Conservation (phyloP, 805 yeast species). For the Yarrowia divulgata region DNA sequence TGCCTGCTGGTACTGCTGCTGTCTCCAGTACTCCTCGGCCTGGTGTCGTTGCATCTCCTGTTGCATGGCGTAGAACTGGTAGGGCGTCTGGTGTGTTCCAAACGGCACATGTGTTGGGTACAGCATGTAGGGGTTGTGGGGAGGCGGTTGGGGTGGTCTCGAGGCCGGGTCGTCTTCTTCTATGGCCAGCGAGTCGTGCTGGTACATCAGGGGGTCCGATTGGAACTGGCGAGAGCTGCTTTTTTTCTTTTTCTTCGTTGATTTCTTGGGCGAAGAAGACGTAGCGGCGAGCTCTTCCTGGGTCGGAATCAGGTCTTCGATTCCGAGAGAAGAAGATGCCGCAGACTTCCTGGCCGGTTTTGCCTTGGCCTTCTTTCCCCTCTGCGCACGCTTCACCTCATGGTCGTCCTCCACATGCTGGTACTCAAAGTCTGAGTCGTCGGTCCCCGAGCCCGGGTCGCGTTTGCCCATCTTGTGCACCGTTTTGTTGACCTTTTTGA, state of each 20-base stretch:
- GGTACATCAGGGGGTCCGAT: constrained; percentile 21
- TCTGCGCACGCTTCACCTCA: constrained; percentile 18
- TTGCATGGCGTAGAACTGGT: constrained; percentile 18
- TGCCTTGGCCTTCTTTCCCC: constrained; percentile 10
- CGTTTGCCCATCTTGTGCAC: constrained; percentile 30
- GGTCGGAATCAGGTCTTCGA: background rate
- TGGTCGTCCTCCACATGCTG: constrained; percentile 37
- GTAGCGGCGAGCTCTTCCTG: background rate
- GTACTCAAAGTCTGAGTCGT: constrained; percentile 31
- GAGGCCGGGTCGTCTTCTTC: constrained; percentile 10
- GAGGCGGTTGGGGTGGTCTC: constrained; percentile 29
- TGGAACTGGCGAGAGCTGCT: constrained; percentile 24
- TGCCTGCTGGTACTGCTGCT: background rate
- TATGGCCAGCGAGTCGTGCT: constrained; percentile 20
- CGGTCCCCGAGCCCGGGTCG: constrained; percentile 15
- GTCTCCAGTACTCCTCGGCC: constrained; percentile 18
- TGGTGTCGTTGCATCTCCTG: constrained; percentile 8
- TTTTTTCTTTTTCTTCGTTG: constrained; percentile 12
- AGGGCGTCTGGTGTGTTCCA: constrained; percentile 24
- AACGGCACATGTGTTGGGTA: constrained; percentile 34
- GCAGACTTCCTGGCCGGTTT: background rate
- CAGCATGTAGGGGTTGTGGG: constrained; percentile 24
- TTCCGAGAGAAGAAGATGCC: background rate
- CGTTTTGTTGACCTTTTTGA: constrained; percentile 31
- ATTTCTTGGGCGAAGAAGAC: background rate